phyloP scores from a whole-genome alignment of 345 rosid genomes.

The Salix udensis region DNA sequence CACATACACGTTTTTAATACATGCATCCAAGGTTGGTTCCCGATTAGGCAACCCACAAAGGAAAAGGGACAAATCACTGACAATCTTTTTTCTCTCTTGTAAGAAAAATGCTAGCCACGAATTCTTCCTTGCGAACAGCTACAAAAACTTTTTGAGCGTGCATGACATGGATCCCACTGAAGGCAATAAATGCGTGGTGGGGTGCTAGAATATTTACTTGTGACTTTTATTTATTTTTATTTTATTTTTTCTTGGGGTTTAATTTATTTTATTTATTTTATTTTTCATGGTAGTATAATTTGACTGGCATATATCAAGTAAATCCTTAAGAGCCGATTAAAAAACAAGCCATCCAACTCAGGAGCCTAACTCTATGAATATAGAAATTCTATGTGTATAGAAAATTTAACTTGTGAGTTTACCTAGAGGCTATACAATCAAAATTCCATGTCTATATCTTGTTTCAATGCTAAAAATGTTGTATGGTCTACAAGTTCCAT shows the following conservation, averaged over 20 bases:
- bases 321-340: background rate
- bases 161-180: conserved; percentile 10
- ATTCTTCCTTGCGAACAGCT: background rate
- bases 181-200: background rate
- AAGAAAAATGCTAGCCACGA: background rate
- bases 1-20: background rate
- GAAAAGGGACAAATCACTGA: background rate
- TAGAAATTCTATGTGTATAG: background rate
- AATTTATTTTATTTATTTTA: too few species aligned
- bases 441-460: background rate
- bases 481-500: background rate
- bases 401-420: background rate
- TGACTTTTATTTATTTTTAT: too few species aligned
- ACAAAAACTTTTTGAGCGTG: background rate
- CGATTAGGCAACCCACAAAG: background rate
- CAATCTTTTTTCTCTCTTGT: background rate
- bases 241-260: background rate
- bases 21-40: background rate
- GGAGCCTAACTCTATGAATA: background rate
- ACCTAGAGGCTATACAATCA: background rate
- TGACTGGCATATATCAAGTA: background rate
- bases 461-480: background rate
- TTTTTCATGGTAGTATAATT: background rate
- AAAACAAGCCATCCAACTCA: background rate
- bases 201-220: background rate